A percentile compares a stretch with the other conserved stretches of the same genome.
Conservation (phyloP, 495 filamentous ascomycete genomes). For the Penicillium manginii region DNA sequence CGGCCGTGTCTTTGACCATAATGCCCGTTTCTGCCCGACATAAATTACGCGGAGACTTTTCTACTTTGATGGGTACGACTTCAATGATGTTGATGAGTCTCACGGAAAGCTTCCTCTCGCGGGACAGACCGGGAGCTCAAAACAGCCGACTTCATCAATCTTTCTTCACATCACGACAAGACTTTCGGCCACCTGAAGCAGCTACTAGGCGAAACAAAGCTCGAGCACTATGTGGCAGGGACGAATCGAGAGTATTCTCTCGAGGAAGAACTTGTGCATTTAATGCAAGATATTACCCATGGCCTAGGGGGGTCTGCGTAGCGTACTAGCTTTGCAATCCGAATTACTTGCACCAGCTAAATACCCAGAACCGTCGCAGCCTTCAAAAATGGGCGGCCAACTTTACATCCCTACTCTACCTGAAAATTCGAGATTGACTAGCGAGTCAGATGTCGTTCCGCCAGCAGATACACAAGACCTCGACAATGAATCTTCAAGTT, state of each 20-base stretch:
- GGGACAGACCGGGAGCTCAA: constrained; percentile 80
- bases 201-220: constrained; percentile 83
- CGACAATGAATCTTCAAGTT: background rate
- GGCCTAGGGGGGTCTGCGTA: constrained; percentile 90
- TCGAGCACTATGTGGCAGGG: constrained; percentile 84
- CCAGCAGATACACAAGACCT: background rate
- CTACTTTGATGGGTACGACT: constrained; percentile 73
- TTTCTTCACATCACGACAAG: constrained; percentile 67
- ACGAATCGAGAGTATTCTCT: constrained; percentile 80
- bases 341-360: constrained; percentile 69
- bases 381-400: background rate
- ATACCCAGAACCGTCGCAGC: constrained; percentile 17
- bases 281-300: constrained; percentile 84
- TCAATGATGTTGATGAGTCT: constrained; percentile 82
- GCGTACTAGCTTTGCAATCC: constrained; percentile 88
- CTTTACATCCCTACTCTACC: too few species aligned
- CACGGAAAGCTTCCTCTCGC: constrained; percentile 79
- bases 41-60: constrained; percentile 75
- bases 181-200: constrained; percentile 73
- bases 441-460: constrained; percentile 12
- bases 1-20: constrained; percentile 73
- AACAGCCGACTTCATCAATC: constrained; percentile 62
- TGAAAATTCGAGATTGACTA: too few species aligned
- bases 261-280: constrained; percentile 80
- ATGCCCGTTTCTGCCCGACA: constrained; percentile 80